These are phyloP conservation scores for Diddensiella santjacobensis DNA, from an alignment of 805 yeast genomes.

Conservation along the genomic window DNA sequence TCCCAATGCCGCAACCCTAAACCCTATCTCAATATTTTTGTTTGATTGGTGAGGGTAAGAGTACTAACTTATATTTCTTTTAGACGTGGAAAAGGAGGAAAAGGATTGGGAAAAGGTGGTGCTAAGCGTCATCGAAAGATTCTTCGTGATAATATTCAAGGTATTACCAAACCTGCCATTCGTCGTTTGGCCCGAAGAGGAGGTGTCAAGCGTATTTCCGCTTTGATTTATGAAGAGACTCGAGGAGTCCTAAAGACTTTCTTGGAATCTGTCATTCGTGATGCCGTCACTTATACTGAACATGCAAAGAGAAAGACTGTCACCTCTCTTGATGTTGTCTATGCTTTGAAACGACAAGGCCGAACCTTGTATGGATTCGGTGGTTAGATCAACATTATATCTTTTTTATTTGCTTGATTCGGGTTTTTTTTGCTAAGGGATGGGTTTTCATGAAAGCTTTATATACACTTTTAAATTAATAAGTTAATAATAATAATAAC, in stretches of 20 bases:
- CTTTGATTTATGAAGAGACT: conserved; percentile 96
- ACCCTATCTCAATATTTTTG: too few relatives aligned
- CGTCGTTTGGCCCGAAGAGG: conserved; percentile 99
- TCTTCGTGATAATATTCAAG: conserved; percentile 98
- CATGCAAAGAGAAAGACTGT: conserved; percentile 99
- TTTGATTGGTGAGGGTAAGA: too few relatives aligned
- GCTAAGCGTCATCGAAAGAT: conserved; percentile 99
- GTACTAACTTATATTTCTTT: conserved; percentile 52
- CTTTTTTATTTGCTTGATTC: too few relatives aligned
- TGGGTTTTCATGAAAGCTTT: too few relatives aligned
- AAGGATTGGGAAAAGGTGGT: conserved; percentile 99
- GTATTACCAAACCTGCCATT: conserved; percentile 98
- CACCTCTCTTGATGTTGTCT: conserved; percentile 96
- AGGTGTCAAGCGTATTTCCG: conserved; percentile 99
- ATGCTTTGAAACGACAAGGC: conserved; percentile 99
- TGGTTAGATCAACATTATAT: conserved; percentile 79
- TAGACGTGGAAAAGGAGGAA: conserved; percentile 99
- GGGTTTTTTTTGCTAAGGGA: not conserved
- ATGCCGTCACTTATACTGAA: conserved; percentile 98
- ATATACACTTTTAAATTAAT: too few relatives aligned
- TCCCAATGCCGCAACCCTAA: not conserved
- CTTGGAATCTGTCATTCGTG: conserved; percentile 96
- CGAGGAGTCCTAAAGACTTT: conserved; percentile 93
- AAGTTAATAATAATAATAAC: too few relatives aligned
- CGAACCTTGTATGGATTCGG: conserved; percentile 99